Evolutionary conservation across 2,329 filamentous ascomycete species (phyloP).

Genomic region (Reticulascus tulasneorum): DNA sequence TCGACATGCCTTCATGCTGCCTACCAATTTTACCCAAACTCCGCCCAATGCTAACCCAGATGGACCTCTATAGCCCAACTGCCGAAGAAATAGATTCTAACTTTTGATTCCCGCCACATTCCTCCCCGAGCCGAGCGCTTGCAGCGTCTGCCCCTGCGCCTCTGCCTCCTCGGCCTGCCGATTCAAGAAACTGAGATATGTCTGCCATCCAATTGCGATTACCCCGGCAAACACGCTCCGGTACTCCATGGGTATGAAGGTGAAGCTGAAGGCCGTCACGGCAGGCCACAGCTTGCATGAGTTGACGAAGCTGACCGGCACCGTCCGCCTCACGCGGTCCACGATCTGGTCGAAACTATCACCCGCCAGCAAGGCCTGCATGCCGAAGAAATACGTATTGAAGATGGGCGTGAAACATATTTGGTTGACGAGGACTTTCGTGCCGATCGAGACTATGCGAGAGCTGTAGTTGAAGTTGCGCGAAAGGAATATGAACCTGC

Average conservation of each 20-base stretch:
- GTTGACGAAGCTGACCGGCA: constrained; percentile 73
- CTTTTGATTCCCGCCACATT: not conserved
- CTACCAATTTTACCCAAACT: too few relatives aligned
- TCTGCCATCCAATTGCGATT: constrained; percentile 87
- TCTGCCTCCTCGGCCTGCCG: constrained; percentile 46
- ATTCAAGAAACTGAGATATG: constrained; percentile 80
- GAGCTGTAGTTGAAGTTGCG: constrained; percentile 81
- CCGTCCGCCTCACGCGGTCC: constrained; percentile 69
- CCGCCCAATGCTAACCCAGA: not conserved
- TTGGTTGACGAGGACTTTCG: constrained; percentile 81
- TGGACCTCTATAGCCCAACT: too few relatives aligned
- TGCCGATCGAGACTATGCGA: constrained; percentile 63
- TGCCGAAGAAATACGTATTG: constrained; percentile 78
- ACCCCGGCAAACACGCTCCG: constrained; percentile 74
- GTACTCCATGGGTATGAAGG: constrained; percentile 76
- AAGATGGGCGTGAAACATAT: constrained; percentile 76
- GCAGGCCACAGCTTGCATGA: constrained; percentile 85
- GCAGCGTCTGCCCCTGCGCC: constrained; percentile 3
- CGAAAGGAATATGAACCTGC: constrained; percentile 75
- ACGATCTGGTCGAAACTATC: constrained; percentile 59
- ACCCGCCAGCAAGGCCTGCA: constrained; percentile 72
- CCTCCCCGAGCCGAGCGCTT: not conserved
- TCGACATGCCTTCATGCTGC: too few relatives aligned
- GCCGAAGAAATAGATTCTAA: too few relatives aligned
- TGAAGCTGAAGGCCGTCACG: constrained; percentile 81